Percentiles rank a stretch among this genome's conserved stretches.
These are phyloP conservation scores for Monotropa hypopitys DNA, from an alignment of 179 eudicot genomes.

Conservation along the genomic window DNA sequence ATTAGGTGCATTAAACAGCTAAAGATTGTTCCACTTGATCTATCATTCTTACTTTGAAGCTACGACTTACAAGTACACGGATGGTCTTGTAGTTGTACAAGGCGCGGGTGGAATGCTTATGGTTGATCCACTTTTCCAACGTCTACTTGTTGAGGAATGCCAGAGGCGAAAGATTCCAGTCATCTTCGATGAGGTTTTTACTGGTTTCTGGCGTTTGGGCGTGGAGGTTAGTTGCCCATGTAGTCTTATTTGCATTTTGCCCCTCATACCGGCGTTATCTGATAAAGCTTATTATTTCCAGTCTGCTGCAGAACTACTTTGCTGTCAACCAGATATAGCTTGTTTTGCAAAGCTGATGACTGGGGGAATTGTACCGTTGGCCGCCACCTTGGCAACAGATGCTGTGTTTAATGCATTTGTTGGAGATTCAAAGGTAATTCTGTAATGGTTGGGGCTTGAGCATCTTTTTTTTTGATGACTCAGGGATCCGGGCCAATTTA, in stretches of 20 bases:
- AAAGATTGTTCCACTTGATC: neutral
- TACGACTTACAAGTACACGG: neutral
- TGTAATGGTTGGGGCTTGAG: neutral
- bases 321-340: slow-evolving; percentile 82
- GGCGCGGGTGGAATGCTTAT: slow-evolving; percentile 94
- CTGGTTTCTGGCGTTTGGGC: slow-evolving; percentile 99
- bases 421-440: slow-evolving; percentile 78
- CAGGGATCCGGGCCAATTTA: too few species aligned
- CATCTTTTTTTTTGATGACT: too few species aligned
- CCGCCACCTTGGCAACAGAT: slow-evolving; percentile 77
- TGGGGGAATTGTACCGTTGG: slow-evolving; percentile 90
- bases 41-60: neutral
- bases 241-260: neutral
- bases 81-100: slow-evolving; percentile 55
- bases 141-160: slow-evolving; percentile 79
- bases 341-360: slow-evolving; percentile 96
- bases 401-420: slow-evolving; percentile 61
- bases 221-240: slow-evolving; percentile 53
- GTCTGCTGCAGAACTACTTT: slow-evolving; percentile 90
- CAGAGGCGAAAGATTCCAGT: slow-evolving; percentile 65
- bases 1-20: neutral
- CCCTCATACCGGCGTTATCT: neutral
- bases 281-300: slow-evolving; percentile 17
- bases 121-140: slow-evolving; percentile 95
- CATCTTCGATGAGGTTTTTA: slow-evolving; percentile 92